Percentiles rank a stretch among this genome's conserved stretches.
Evolutionary conservation across 805 yeast genomes (phyloP).

Genomic region (Vanderwaltozyma verrucispora): DNA sequence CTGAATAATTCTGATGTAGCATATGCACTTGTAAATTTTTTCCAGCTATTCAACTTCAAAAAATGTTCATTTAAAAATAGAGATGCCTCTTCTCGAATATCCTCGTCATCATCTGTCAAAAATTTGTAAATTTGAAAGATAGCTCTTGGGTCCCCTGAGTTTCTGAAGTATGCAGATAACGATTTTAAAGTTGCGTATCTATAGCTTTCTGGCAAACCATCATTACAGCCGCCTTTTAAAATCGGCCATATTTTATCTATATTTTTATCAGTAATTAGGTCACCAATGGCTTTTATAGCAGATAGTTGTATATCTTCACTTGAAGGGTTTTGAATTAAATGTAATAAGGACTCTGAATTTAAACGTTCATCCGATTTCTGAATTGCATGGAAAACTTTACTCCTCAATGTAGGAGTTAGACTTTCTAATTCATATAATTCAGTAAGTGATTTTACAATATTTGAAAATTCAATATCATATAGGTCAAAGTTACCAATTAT

Average conservation of each 20-base stretch:
- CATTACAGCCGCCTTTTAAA: conserved; percentile 8
- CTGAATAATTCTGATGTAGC: conserved; percentile 23
- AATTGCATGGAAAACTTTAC: conserved; percentile 32
- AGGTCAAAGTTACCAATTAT: conserved; percentile 9
- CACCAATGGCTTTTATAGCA: conserved; percentile 44
- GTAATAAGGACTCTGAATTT: conserved; percentile 12
- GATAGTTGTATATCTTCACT: conserved; percentile 40
- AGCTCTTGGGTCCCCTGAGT: conserved; percentile 5
- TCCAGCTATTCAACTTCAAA: conserved; percentile 13
- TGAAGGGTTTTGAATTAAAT: conserved; percentile 21
- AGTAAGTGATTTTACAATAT: conserved; percentile 11
- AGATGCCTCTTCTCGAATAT: conserved; percentile 42
- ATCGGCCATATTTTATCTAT: conserved; percentile 7
- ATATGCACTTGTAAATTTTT: conserved; percentile 23
- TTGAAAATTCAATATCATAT: background rate
- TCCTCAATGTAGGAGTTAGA: conserved; percentile 37
- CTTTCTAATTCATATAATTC: conserved; percentile 17
- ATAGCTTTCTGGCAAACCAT: conserved; percentile 15
- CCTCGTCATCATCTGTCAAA: conserved; percentile 59
- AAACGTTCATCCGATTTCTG: conserved; percentile 14
- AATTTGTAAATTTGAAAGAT: conserved; percentile 27
- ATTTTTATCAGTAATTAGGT: conserved; percentile 24
- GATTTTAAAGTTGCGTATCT: conserved; percentile 21
- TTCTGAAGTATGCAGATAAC: conserved; percentile 8
- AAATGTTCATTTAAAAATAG: conserved; percentile 28